These are phyloP conservation scores for Chamaenerion angustifolium DNA, from an alignment of 345 rosid genomes.

Conservation along the genomic window DNA sequence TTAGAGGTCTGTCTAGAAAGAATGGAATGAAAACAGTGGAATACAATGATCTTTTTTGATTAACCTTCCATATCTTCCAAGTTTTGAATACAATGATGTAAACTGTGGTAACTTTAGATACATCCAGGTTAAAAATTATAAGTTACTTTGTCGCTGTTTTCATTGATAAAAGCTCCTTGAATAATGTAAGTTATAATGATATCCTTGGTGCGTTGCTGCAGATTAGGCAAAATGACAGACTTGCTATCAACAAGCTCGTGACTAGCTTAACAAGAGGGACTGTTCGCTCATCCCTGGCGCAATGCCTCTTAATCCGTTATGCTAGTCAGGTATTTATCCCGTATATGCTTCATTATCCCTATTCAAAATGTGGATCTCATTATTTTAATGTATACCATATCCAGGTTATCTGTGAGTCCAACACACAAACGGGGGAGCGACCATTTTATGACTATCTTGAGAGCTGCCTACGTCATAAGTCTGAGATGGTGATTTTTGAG, in stretches of 20 bases:
- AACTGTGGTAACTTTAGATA: too few relatives aligned
- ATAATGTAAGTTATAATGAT: too few relatives aligned
- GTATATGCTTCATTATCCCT: background rate
- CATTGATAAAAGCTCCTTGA: too few relatives aligned
- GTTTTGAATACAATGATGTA: too few relatives aligned
- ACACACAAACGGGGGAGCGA: slow-evolving; percentile 68
- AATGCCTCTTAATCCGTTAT: slow-evolving; percentile 91
- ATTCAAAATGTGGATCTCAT: background rate
- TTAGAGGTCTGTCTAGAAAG: too few relatives aligned
- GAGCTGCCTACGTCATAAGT: slow-evolving; percentile 89
- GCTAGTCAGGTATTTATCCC: slow-evolving; percentile 52
- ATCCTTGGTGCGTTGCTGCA: slow-evolving; percentile 13
- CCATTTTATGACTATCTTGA: slow-evolving; percentile 92
- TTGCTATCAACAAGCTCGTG: slow-evolving; percentile 91
- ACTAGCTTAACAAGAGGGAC: slow-evolving; percentile 84
- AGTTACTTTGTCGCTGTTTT: too few relatives aligned
- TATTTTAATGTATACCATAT: too few relatives aligned
- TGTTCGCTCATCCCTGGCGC: slow-evolving; percentile 93
- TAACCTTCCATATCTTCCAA: too few relatives aligned
- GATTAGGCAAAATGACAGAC: slow-evolving; percentile 91
- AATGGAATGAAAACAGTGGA: too few relatives aligned
- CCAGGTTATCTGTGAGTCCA: slow-evolving; percentile 85
- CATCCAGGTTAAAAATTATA: too few relatives aligned
- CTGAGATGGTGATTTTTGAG: slow-evolving; percentile 97
- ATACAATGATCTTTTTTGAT: too few relatives aligned